Evolutionary conservation across 371 early-diverging fungal genomes (phyloP), one percentile per base, ranked within the genome.

Genomic region (Phascolomyces articulosus): DNA sequence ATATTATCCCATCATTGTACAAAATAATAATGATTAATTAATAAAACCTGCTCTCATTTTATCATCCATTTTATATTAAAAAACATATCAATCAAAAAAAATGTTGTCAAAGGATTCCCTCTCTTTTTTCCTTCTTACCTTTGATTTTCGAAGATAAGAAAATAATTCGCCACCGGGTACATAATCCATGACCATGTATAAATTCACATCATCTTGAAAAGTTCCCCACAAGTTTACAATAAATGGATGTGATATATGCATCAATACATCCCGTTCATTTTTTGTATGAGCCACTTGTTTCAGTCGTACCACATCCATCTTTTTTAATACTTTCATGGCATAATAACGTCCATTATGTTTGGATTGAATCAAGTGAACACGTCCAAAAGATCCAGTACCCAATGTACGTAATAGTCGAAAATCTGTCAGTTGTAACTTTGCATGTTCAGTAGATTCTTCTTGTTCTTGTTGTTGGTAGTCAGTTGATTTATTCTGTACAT

Each of bases 311-410:
- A 98, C 93, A 62, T 96, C 95, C 11, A 90, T 88, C 70, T 97
- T 98, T 58, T 91, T 91, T 26, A 98, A 73, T 4, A 96, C 88
- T 72, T 98, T 98, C 68, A 97, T 94, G 9, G 98, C 98, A 74
- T 91, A 98, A 47, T 91, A 83, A 49, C 95, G 95, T 53, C 88
- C 82, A 9, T 96, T 97, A 1, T 91, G 85, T 54, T 85, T 87
- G 59, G 96, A 95, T 59, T 86, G 83, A 0, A 93, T 91, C 13
- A 97, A 70, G 63, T 93, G 96, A 20, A 97, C 98, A 11, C 98
- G 92, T 18, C 99, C 99, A 87, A 99, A 99, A 1, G 99, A 96
- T 15, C 99, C 99, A 1, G 98, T 97, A 13, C 99, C 99, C 27
- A 99, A 67, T 20, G 93, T 93, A 29, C 91, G 86, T 53, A 85